Conservation (phyloP, 1,284 basidiomycete species). For the Trichosporon sp. region DNA sequence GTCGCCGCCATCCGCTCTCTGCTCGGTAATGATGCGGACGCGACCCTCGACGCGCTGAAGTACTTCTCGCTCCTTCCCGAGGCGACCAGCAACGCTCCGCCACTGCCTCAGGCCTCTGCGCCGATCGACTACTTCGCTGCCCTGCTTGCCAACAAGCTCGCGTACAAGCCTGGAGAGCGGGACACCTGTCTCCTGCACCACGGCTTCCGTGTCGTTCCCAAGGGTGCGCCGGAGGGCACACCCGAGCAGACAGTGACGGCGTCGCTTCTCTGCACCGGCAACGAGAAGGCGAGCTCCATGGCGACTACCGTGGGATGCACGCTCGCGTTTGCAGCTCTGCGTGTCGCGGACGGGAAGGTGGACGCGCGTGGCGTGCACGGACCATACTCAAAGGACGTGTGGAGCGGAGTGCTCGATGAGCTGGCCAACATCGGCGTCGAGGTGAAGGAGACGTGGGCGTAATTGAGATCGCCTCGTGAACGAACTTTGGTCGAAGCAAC, state of each 20-base stretch:
- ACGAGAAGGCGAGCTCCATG: constrained; percentile 68
- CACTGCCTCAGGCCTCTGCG: constrained; percentile 34
- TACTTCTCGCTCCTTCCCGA: constrained; percentile 53
- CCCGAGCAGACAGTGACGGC: constrained; percentile 66
- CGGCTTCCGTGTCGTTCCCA: constrained; percentile 55
- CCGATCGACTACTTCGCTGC: constrained; percentile 75
- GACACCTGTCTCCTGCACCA: constrained; percentile 87
- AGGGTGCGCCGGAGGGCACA: constrained; percentile 13
- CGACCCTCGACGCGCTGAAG: constrained; percentile 54
- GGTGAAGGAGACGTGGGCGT: constrained; percentile 57
- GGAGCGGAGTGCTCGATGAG: constrained; percentile 57
- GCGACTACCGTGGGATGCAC: constrained; percentile 81
- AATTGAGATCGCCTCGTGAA: background rate
- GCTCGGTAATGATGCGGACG: constrained; percentile 31
- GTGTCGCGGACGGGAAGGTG: constrained; percentile 65
- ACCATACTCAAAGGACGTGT: constrained; percentile 59
- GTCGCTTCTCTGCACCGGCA: constrained; percentile 67
- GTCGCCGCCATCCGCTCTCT: background rate
- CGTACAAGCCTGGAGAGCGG: constrained; percentile 66
- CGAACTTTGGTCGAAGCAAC: too few species aligned
- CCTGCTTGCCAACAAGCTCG: constrained; percentile 68
- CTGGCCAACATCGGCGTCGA: constrained; percentile 61
- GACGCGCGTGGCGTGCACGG: constrained; percentile 60
- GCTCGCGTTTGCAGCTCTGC: constrained; percentile 68
- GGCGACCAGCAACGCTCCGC: constrained; percentile 11